Evolutionary conservation across 495 filamentous ascomycete genomes (phyloP), one percentile per base, ranked within the genome.

Genomic region (Xylaria intraflava): DNA sequence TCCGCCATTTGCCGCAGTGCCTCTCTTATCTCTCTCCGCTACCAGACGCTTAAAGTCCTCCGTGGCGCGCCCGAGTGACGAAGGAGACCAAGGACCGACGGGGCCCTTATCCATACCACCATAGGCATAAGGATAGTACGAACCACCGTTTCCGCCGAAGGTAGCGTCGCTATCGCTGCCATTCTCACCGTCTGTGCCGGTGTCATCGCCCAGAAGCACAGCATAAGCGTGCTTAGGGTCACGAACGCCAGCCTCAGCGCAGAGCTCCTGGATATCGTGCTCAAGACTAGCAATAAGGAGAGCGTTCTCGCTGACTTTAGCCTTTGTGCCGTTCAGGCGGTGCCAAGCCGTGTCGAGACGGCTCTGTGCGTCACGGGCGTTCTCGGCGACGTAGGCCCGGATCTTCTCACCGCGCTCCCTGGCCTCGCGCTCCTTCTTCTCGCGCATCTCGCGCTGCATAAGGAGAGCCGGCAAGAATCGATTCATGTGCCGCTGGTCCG

Each of bases 191-290:
- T 2, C 31, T 10, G 2, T 33, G 31, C 11, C 31, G 31, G 31
- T 8, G 14, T 47, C 42, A 0, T 5, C 35, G 22, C 47, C 41
- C 35, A 44, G 40, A 10, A 62, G 27, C 42, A 56, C 57, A 0
- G 52, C 54, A 35, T 49, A 63, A 10, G 59, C 50, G 2, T 43
- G 57, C 2, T 57, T 11, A 8, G 43, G 27, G 22, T 41, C 31
- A 1, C 24, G 31, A 6, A 51, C 52, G 27, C 57, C 60, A 2
- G 26, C 53, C 0, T 39, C 5, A 6, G 51, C 24, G 23, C 60
- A 63, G 2, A 55, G 40, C 19, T 55, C 55, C 0, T 12, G 5
- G 2, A 63, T 26, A 20, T 58, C 54, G 10, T 26, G 17, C 49
- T 62, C 33, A 0, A 58, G 55, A 8, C 11, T 14, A 30, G 24